These are phyloP conservation scores for Musa schizocarpa DNA, from an alignment of 176 grass and related monocot species.

Conservation along the genomic window DNA sequence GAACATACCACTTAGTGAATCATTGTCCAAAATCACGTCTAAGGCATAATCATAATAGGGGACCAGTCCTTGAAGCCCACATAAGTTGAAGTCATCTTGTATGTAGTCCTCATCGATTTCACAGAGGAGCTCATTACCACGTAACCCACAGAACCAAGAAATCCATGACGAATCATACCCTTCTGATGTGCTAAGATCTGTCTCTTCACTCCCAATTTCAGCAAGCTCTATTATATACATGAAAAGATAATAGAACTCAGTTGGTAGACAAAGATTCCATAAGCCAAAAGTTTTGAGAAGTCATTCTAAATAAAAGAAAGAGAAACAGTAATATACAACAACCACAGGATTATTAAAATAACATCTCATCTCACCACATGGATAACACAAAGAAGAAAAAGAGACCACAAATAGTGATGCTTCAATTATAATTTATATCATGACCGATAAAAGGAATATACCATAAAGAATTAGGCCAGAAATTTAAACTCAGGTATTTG, in stretches of 20 bases:
- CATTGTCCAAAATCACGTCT: slow-evolving; percentile 25
- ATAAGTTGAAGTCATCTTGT: slow-evolving; percentile 27
- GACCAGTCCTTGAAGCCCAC: slow-evolving; percentile 16
- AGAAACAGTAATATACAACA: too few relatives aligned
- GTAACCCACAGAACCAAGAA: slow-evolving; percentile 22
- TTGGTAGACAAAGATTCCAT: background rate
- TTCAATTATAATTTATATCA: too few relatives aligned
- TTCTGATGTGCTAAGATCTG: slow-evolving; percentile 23
- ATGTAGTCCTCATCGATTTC: slow-evolving; percentile 27
- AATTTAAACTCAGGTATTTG: too few relatives aligned
- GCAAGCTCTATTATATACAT: slow-evolving; percentile 2
- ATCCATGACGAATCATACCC: slow-evolving; percentile 25
- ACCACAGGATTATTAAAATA: too few relatives aligned
- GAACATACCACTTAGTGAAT: slow-evolving; percentile 14
- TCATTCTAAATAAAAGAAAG: too few relatives aligned
- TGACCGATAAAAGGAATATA: too few relatives aligned
- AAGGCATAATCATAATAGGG: slow-evolving; percentile 21
- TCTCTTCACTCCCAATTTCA: slow-evolving; percentile 18
- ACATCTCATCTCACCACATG: too few relatives aligned
- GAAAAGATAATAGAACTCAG: background rate
- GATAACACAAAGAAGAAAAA: too few relatives aligned
- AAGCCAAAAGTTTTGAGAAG: background rate
- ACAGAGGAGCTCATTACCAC: slow-evolving; percentile 23
- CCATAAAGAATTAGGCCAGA: too few relatives aligned
- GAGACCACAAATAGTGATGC: too few relatives aligned